These are phyloP conservation scores for Rhynchosporium agropyri DNA, from an alignment of 2,329 filamentous ascomycete species.

Conservation along the genomic window DNA sequence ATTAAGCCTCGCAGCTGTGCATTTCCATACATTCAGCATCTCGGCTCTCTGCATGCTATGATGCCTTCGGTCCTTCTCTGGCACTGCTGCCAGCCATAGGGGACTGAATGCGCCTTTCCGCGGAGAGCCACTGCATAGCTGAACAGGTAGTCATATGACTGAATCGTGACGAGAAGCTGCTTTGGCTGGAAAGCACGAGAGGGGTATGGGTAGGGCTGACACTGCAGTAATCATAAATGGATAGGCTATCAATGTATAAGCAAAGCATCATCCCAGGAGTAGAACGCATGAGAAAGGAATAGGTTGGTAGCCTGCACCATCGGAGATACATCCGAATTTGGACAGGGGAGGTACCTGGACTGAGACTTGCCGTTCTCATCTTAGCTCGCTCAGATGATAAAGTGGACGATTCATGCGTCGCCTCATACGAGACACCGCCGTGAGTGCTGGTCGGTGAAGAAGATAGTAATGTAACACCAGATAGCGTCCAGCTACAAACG, in stretches of 20 bases:
- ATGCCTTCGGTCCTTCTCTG: slow-evolving; percentile 26
- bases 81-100: slow-evolving; percentile 8
- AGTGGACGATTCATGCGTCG: slow-evolving; percentile 18
- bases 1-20: slow-evolving; percentile 14
- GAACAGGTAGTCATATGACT: slow-evolving; percentile 3
- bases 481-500: neutral
- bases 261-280: neutral
- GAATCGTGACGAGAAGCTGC: neutral
- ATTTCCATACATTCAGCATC: slow-evolving; percentile 24
- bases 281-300: neutral
- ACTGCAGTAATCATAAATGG: neutral
- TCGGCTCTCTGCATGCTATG: slow-evolving; percentile 19
- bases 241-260: neutral
- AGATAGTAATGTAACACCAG: slow-evolving; percentile 10
- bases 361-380: neutral
- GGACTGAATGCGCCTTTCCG: no score
- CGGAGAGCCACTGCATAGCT: neutral
- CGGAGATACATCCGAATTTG: slow-evolving; percentile 6
- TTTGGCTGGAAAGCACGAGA: neutral
- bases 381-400: neutral
- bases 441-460: slow-evolving; percentile 8
- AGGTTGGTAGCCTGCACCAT: neutral
- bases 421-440: slow-evolving; percentile 15
- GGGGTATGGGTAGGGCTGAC: neutral
- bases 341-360: neutral